Percentiles rank a stretch among this genome's conserved stretches.
Conservation (phyloP, 371 early-diverging fungal genomes). For the Mortierella sp. region DNA sequence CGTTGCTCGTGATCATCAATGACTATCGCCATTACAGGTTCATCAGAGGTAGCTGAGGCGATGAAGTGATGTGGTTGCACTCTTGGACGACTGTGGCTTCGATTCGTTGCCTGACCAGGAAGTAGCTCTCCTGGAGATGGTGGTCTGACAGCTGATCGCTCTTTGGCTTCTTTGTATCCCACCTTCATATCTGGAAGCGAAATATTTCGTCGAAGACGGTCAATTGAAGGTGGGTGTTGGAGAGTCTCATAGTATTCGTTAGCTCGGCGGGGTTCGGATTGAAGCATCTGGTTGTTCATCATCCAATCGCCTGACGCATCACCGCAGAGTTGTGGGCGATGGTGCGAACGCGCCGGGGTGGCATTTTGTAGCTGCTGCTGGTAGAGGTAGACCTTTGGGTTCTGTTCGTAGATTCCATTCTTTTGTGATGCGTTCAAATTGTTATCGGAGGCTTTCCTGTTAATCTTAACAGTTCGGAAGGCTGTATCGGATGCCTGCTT, state of each 20-base stretch:
- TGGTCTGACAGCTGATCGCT: constrained; percentile 1
- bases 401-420: constrained; percentile 36
- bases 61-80: constrained; percentile 28
- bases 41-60: constrained; percentile 2
- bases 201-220: constrained; percentile 3
- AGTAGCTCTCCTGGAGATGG: constrained; percentile 14
- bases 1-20: not conserved
- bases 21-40: not conserved
- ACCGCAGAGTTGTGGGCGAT: constrained; percentile 13
- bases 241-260: not conserved
- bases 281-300: constrained; percentile 19
- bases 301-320: constrained; percentile 25
- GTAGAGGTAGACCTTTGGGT: constrained; percentile 38
- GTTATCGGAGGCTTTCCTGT: constrained; percentile 23
- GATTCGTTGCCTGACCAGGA: constrained; percentile 7
- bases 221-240: not conserved
- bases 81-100: constrained; percentile 22
- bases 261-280: constrained; percentile 9
- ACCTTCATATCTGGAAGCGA: constrained; percentile 14
- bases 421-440: constrained; percentile 13
- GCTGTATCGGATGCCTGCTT: constrained; percentile 48
- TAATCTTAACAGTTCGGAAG: constrained; percentile 25
- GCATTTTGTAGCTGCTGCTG: constrained; percentile 20
- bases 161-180: not conserved
- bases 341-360: not conserved